Percentiles rank a stretch among this genome's conserved stretches.
phyloP scores from a whole-genome alignment of 805 yeast genomes.

The Lachancea meyersii region DNA sequence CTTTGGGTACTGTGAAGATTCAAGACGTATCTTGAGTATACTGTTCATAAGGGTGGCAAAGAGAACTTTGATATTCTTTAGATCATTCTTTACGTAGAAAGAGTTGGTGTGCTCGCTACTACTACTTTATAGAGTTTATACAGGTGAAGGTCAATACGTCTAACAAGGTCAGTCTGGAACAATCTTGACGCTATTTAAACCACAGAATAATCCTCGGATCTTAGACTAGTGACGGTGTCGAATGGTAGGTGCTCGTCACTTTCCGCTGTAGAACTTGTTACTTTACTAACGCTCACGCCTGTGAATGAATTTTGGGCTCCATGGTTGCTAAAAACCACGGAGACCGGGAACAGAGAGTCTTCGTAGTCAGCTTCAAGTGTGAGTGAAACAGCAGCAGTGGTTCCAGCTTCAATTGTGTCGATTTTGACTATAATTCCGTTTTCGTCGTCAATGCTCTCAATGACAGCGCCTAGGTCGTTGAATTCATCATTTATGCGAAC shows the following conservation, averaged over 20 bases:
- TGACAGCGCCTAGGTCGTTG: conserved; percentile 47
- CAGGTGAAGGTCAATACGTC: no score
- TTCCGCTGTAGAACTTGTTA: conserved; percentile 43
- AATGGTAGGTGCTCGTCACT: conserved; percentile 56
- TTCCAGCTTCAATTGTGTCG: conserved; percentile 43
- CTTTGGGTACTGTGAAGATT: no score
- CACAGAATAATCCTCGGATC: conserved; percentile 54
- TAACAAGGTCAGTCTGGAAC: no score
- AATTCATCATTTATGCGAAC: conserved; percentile 44
- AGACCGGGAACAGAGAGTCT: conserved; percentile 85
- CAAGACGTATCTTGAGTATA: no score
- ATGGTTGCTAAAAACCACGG: conserved; percentile 51
- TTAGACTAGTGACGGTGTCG: conserved; percentile 52
- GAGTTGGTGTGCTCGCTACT: neutral
- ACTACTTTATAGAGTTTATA: neutral
- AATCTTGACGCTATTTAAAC: conserved; percentile 26
- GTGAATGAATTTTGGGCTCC: conserved; percentile 53
- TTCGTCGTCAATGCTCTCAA: conserved; percentile 54
- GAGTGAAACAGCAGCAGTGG: conserved; percentile 74
- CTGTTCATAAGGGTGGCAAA: conserved; percentile 8
- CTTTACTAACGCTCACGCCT: conserved; percentile 55
- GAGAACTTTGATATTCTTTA: neutral
- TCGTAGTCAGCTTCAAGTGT: conserved; percentile 68
- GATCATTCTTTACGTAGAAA: neutral
- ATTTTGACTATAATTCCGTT: conserved; percentile 62